Conservation (phyloP, 2,329 filamentous ascomycete genomes). For the Diplocarpon rosae region DNA sequence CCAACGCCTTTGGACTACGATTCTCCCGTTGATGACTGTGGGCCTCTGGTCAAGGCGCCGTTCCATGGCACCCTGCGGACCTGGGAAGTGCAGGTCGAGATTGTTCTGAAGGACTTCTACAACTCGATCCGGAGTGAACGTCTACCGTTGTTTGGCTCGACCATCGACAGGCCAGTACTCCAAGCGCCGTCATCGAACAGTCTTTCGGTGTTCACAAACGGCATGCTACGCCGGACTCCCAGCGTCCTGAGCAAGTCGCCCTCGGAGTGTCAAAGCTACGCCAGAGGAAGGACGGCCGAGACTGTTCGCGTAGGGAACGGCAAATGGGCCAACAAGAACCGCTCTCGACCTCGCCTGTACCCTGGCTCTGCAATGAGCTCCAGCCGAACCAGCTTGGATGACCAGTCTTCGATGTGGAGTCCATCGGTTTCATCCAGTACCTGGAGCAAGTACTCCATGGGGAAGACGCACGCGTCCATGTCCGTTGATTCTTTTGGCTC, state of each 20-base stretch:
- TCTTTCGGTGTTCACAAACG: conserved; percentile 56
- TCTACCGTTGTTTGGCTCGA: conserved; percentile 74
- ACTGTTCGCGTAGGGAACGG: conserved; percentile 30
- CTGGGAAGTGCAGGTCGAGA: conserved; percentile 84
- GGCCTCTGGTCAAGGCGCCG: conserved; percentile 65
- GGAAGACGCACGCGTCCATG: conserved; percentile 82
- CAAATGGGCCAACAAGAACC: conserved; percentile 75
- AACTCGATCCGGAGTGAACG: conserved; percentile 75
- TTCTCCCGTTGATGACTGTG: conserved; percentile 43
- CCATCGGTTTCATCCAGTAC: conserved; percentile 72
- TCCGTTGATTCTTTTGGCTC: conserved; percentile 86
- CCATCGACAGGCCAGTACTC: conserved; percentile 33
- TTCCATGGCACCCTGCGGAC: conserved; percentile 65
- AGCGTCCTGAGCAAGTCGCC: conserved; percentile 89
- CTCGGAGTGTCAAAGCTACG: conserved; percentile 64
- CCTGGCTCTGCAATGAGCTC: conserved; percentile 75
- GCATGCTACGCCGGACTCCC: conserved; percentile 72
- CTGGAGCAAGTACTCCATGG: conserved; percentile 89
- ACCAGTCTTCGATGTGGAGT: conserved; percentile 82
- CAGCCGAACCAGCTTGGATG: conserved; percentile 88
- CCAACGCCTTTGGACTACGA: conserved; percentile 29
- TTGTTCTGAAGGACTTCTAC: conserved; percentile 87
- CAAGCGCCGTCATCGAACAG: conserved; percentile 42
- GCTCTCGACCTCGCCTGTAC: conserved; percentile 67
- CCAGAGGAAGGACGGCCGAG: conserved; percentile 59